These are phyloP conservation scores for Psilocybe tampanensis DNA, from an alignment of 768 basidiomycete genomes.

Conservation along the genomic window DNA sequence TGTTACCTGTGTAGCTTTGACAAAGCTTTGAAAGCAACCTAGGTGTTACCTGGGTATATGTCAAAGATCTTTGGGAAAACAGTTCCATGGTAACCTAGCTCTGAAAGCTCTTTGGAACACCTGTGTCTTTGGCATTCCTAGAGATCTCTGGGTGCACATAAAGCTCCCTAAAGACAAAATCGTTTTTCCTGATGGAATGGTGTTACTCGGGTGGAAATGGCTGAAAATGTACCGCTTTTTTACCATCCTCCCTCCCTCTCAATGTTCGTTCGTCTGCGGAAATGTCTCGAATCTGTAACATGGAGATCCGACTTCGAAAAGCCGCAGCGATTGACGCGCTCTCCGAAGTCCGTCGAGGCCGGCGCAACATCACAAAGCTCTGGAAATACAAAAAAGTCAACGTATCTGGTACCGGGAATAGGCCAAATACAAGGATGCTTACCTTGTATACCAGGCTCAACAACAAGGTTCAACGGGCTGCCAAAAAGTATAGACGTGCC, in stretches of 20 bases:
- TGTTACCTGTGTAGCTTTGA: no score
- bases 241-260: slow-evolving; percentile 8
- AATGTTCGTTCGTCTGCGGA: neutral
- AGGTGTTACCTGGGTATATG: no score
- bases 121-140: no score
- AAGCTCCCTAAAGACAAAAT: no score
- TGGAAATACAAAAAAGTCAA: slow-evolving; percentile 24
- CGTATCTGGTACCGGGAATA: slow-evolving; percentile 20
- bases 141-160: no score
- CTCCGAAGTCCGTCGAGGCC: slow-evolving; percentile 17
- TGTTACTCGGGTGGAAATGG: neutral
- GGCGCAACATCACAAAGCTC: slow-evolving; percentile 13
- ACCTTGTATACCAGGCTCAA: slow-evolving; percentile 15
- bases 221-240: neutral
- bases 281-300: neutral
- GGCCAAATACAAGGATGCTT: slow-evolving; percentile 20
- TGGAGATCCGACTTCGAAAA: slow-evolving; percentile 14
- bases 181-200: no score
- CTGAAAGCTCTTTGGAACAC: no score
- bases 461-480: slow-evolving; percentile 9
- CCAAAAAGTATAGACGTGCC: slow-evolving; percentile 16
- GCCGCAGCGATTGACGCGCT: slow-evolving; percentile 24
- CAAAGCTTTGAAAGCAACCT: no score
- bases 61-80: no score
- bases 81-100: no score